Evolutionary conservation across 2,329 filamentous ascomycete species (phyloP), one percentile per base, ranked within the genome.

Genomic region (Fusarium fracticaudum): DNA sequence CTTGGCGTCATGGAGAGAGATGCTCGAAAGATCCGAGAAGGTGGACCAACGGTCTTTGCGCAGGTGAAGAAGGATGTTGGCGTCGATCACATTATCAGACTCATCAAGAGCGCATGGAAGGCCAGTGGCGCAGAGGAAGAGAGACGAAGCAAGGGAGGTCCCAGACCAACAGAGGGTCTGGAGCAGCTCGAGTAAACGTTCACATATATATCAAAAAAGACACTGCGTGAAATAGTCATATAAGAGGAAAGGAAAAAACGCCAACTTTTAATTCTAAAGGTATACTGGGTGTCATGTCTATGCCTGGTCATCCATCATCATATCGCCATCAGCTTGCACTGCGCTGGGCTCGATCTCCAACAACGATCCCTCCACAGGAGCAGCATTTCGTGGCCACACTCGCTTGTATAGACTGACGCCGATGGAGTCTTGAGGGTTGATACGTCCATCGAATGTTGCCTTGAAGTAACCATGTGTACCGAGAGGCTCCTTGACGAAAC

Each of bases 391-490:
- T 13, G 96, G 96, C 88, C 92, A 96, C 69, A 96, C 91, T 29
- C 93, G 86, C 88, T 96, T 96, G 81, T 96, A 96, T 79, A 96
- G 81, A 84, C 94, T 97, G 72, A 98, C 93, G 57, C 94, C 96
- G 53, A 99, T 91, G 7, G 95, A 92, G 84, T 99, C 96, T 84
- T 98, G 94, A 3, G 96, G 95, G 83, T 98, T 98, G 82, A 99
- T 96, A 81, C 93, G 94, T 18, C 92, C 94, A 82, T 99, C 97
- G 85, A 99, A 99, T 5, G 93, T 98, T 18, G 96, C 96, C 88
- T 99, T 99, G 89, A 98, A 98, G 86, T 99, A 99, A n/a, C 96
- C 96, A 83, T 99, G 96, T 41, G 96, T 99, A 78, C 96, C 96
- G 57, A 99, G 85, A 66, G 92, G 89, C 86, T 99, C 96, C 87